Conservation (phyloP, 768 basidiomycete species). For the Mycena alexandri region DNA sequence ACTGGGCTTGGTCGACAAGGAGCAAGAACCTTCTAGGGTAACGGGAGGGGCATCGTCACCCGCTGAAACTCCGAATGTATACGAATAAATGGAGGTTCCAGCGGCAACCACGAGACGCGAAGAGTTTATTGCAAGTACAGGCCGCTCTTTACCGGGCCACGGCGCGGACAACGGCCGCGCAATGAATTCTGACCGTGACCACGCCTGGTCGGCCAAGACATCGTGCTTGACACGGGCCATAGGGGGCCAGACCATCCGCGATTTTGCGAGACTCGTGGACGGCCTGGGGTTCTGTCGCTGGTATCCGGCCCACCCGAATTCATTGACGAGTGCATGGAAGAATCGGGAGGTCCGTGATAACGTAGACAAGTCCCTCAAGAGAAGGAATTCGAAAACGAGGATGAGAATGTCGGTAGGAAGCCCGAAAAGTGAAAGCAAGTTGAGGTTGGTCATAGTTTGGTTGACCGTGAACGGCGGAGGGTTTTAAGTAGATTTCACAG, state of each 20-base stretch:
- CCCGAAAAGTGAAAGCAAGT: conserved; percentile 11
- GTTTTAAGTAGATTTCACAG: not conserved
- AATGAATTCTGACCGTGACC: conserved; percentile 64
- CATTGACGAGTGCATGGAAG: conserved; percentile 61
- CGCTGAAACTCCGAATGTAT: conserved; percentile 56
- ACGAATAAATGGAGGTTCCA: conserved; percentile 69
- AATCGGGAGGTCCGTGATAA: conserved; percentile 56
- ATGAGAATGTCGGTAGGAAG: conserved; percentile 71
- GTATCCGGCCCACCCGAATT: conserved; percentile 71
- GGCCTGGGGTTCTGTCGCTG: conserved; percentile 64
- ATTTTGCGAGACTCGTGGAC: conserved; percentile 63
- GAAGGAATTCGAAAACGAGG: conserved; percentile 60
- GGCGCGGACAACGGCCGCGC: conserved; percentile 73
- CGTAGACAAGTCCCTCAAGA: conserved; percentile 55
- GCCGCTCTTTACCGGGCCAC: conserved; percentile 70
- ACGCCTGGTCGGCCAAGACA: conserved; percentile 63
- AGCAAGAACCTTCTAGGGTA: conserved; percentile 59
- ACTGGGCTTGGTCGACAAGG: conserved; percentile 51
- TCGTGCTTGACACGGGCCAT: conserved; percentile 63
- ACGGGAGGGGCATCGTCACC: conserved; percentile 57
- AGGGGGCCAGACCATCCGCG: conserved; percentile 60
- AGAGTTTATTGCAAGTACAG: conserved; percentile 65
- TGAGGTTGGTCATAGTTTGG: conserved; percentile 7
- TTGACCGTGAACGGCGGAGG: not conserved
- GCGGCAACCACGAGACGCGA: conserved; percentile 73